Evolutionary conservation across 495 filamentous ascomycete genomes (phyloP).

Genomic region (Lentithecium fluviatile): DNA sequence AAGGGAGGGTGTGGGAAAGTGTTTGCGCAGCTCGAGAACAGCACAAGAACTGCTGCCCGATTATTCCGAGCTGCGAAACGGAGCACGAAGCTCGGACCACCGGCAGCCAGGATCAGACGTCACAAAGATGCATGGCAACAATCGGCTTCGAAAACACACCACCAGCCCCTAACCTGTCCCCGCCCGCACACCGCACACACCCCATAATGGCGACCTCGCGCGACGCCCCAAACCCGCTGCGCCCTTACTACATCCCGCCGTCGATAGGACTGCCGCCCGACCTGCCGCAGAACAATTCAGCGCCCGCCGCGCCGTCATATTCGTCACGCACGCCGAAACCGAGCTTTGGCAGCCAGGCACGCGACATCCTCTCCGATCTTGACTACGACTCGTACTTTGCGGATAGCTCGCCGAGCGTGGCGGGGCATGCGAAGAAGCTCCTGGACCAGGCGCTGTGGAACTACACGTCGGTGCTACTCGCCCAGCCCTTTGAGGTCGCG

Average conservation of each 20-base stretch:
- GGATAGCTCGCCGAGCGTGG: constrained; percentile 69
- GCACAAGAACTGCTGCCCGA: too few species aligned
- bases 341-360: constrained; percentile 70
- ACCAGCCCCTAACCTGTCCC: constrained; percentile 7
- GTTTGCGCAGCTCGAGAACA: background rate
- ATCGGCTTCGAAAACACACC: constrained; percentile 3
- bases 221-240: constrained; percentile 79
- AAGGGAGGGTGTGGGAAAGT: background rate
- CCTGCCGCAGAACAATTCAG: constrained; percentile 16
- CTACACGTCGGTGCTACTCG: constrained; percentile 76
- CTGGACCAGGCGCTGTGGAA: constrained; percentile 81
- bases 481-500: constrained; percentile 96
- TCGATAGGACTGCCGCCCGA: constrained; percentile 59
- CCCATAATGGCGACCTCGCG: constrained; percentile 44
- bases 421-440: constrained; percentile 67
- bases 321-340: constrained; percentile 31
- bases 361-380: constrained; percentile 79
- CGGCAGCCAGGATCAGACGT: background rate
- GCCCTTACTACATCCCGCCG: constrained; percentile 92
- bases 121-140: constrained; percentile 8
- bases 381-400: constrained; percentile 86
- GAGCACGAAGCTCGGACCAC: background rate
- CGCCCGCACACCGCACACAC: constrained; percentile 18
- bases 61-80: background rate
- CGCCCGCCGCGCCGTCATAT: constrained; percentile 21